These are phyloP conservation scores for Rugonectria rugulosa DNA, from an alignment of 2,329 filamentous ascomycete genomes.

Conservation along the genomic window DNA sequence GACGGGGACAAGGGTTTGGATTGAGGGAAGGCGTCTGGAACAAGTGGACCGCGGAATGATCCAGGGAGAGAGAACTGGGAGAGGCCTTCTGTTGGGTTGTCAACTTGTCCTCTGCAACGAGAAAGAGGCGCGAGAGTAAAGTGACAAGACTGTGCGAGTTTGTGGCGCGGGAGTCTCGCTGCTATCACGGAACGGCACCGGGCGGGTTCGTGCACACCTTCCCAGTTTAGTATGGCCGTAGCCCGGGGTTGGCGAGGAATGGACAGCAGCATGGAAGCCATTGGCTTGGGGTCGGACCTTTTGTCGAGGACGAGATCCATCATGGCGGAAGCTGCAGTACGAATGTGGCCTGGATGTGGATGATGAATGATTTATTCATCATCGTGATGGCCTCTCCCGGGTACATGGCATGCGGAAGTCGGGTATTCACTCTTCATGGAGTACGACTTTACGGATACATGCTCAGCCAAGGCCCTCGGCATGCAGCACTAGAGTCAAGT, in stretches of 20 bases:
- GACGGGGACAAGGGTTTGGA: background rate
- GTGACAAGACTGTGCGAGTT: background rate
- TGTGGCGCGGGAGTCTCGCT: background rate
- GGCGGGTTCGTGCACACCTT: conserved; percentile 20
- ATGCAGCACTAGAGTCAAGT: no score
- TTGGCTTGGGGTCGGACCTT: conserved; percentile 33
- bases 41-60: conserved; percentile 1
- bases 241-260: conserved; percentile 12
- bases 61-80: background rate
- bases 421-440: no score
- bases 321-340: no score
- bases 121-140: background rate
- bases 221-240: conserved; percentile 16
- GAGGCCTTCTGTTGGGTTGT: no score
- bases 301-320: conserved; percentile 24
- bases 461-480: background rate
- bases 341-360: no score
- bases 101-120: no score
- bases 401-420: no score
- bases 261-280: background rate
- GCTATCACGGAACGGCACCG: conserved; percentile 24
- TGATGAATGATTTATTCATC: no score
- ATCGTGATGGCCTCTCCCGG: background rate
- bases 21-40: conserved; percentile 14
- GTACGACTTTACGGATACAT: background rate